Percentiles rank a stretch among this genome's conserved stretches.
These are phyloP conservation scores for Vigna trinervia DNA, from an alignment of 306 rosid genomes.

Conservation along the genomic window DNA sequence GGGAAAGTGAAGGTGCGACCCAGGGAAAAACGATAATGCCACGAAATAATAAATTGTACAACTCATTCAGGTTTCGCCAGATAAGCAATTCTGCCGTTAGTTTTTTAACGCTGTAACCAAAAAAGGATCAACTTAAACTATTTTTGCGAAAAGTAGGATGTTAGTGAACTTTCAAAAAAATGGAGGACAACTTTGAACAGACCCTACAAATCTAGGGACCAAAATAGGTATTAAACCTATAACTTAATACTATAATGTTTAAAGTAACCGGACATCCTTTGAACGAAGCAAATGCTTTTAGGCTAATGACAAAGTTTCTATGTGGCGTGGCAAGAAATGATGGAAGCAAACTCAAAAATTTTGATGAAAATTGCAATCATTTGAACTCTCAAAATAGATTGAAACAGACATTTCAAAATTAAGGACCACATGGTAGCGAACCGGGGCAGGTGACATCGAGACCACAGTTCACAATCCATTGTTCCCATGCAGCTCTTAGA, in stretches of 20 bases:
- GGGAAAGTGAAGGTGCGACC: too few relatives aligned
- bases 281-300: background rate
- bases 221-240: background rate
- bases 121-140: too few relatives aligned
- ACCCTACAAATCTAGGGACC: too few relatives aligned
- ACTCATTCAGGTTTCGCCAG: too few relatives aligned
- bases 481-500: conserved; percentile 44
- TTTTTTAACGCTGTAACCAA: too few relatives aligned
- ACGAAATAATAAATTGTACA: too few relatives aligned
- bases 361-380: conserved; percentile 27
- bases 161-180: too few relatives aligned
- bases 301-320: conserved; percentile 34
- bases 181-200: too few relatives aligned
- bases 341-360: conserved; percentile 18
- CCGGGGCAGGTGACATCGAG: conserved; percentile 16
- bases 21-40: too few relatives aligned
- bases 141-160: too few relatives aligned
- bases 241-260: background rate
- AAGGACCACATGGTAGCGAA: conserved; percentile 55
- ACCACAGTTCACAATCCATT: conserved; percentile 41
- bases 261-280: background rate
- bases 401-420: conserved; percentile 51
- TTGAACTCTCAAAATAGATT: conserved; percentile 41
- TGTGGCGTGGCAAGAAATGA: conserved; percentile 37
- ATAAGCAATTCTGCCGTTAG: too few relatives aligned